Evolutionary conservation across 2,329 filamentous ascomycete genomes (phyloP).

Genomic region (Pseudogymnoascus sp.): DNA sequence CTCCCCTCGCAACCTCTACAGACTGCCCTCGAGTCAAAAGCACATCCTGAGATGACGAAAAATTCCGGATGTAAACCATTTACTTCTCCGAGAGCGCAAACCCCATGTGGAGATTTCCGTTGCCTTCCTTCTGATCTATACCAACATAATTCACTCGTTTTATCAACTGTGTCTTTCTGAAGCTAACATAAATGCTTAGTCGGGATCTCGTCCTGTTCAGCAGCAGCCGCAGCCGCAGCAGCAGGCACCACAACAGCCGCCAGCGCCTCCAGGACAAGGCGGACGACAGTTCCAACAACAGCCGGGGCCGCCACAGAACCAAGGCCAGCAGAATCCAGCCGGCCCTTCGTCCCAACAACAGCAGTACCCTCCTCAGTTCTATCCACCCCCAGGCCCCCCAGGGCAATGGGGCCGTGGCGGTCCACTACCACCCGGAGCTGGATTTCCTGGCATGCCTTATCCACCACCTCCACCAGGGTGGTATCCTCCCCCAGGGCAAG

Average conservation of each 20-base stretch:
- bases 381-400: slow-evolving; percentile 35
- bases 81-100: slow-evolving; percentile 87
- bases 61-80: slow-evolving; percentile 93
- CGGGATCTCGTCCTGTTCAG: slow-evolving; percentile 4
- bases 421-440: slow-evolving; percentile 45
- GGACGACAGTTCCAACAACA: slow-evolving; percentile 16
- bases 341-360: slow-evolving; percentile 29
- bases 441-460: slow-evolving; percentile 66
- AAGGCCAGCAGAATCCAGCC: slow-evolving; percentile 16
- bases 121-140: slow-evolving; percentile 96
- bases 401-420: slow-evolving; percentile 47
- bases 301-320: slow-evolving; percentile 17
- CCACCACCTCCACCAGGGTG: slow-evolving; percentile 59
- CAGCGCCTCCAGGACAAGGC: slow-evolving; percentile 10
- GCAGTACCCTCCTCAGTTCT: slow-evolving; percentile 31
- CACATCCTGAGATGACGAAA: slow-evolving; percentile 63
- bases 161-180: not conserved
- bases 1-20: slow-evolving; percentile 15
- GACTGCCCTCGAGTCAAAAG: not conserved
- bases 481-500: slow-evolving; percentile 48
- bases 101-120: slow-evolving; percentile 95
- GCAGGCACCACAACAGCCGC: slow-evolving; percentile 18
- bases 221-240: not conserved
- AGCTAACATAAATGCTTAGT: slow-evolving; percentile 6
- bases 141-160: not conserved